Conservation (phyloP, 345 rosid species). For the Pseudoturritis turrita region DNA sequence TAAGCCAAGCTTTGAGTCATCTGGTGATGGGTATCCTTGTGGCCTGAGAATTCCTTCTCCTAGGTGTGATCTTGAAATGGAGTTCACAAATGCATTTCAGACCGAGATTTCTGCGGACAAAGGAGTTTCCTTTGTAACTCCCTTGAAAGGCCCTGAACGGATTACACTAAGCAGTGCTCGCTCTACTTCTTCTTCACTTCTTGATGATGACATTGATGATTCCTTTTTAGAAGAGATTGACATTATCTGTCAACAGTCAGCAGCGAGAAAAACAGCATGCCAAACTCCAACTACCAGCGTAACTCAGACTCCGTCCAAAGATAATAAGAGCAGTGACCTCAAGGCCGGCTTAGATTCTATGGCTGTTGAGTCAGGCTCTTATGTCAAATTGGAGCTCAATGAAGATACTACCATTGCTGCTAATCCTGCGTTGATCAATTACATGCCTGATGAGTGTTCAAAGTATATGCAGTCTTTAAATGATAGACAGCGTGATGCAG, state of each 20-base stretch:
- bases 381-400: slow-evolving; percentile 16
- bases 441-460: slow-evolving; percentile 59
- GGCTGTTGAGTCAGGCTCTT: neutral
- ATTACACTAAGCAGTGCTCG: slow-evolving; percentile 30
- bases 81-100: slow-evolving; percentile 9
- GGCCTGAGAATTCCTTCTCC: neutral
- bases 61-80: slow-evolving; percentile 8
- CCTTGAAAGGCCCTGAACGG: slow-evolving; percentile 30
- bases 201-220: slow-evolving; percentile 75
- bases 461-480: slow-evolving; percentile 66
- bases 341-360: slow-evolving; percentile 9
- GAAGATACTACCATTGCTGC: slow-evolving; percentile 26
- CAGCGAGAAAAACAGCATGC: slow-evolving; percentile 38
- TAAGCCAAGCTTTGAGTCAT: slow-evolving; percentile 5
- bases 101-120: neutral
- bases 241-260: slow-evolving; percentile 53
- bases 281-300: slow-evolving; percentile 20
- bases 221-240: slow-evolving; percentile 66
- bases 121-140: slow-evolving; percentile 36
- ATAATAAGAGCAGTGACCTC: slow-evolving; percentile 18
- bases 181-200: slow-evolving; percentile 37
- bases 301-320: slow-evolving; percentile 18
- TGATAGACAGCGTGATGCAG: slow-evolving; percentile 86
- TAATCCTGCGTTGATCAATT: slow-evolving; percentile 19
- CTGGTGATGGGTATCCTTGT: slow-evolving; percentile 12